Evolutionary conservation across 2,329 filamentous ascomycete species (phyloP).

Genomic region (Aureobasidium sp.): DNA sequence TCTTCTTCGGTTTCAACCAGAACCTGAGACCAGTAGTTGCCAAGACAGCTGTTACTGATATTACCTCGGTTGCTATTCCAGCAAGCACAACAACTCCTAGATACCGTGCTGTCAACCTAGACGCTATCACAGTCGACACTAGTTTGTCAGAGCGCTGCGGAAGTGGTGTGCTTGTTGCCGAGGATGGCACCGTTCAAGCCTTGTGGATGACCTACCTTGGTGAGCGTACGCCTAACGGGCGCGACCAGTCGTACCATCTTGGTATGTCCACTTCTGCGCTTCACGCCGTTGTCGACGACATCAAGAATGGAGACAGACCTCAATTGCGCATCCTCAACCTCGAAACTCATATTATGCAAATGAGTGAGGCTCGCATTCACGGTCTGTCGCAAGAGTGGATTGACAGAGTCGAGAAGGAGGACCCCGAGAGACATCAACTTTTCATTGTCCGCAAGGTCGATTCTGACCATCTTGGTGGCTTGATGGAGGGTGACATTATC

Average conservation of each 20-base stretch:
- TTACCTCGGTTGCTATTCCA: constrained; percentile 93
- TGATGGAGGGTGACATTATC: constrained; percentile 87
- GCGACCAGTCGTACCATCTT: constrained; percentile 94
- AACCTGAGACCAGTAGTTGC: constrained; percentile 90
- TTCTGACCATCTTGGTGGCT: constrained; percentile 53
- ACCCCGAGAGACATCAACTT: constrained; percentile 87
- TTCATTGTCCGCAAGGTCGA: constrained; percentile 96
- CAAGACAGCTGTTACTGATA: constrained; percentile 91
- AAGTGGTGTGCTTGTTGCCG: constrained; percentile 82
- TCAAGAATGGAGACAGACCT: constrained; percentile 71
- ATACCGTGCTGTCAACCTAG: constrained; percentile 91
- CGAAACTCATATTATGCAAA: constrained; percentile 90
- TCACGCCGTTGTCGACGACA: constrained; percentile 78
- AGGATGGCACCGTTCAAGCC: constrained; percentile 88
- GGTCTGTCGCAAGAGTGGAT: constrained; percentile 96
- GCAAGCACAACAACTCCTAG: constrained; percentile 85
- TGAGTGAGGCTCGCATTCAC: constrained; percentile 96
- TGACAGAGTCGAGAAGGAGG: constrained; percentile 76
- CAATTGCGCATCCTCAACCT: constrained; percentile 86
- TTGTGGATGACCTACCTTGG: constrained; percentile 96
- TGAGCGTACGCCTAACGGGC: constrained; percentile 71
- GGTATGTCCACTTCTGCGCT: constrained; percentile 84
- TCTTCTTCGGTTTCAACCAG: constrained; percentile 97
- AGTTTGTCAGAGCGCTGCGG: constrained; percentile 86
- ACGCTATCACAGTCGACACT: constrained; percentile 95